Evolutionary conservation across 2,329 filamentous ascomycete species (phyloP).

Genomic region (Talaromyces sp.): DNA sequence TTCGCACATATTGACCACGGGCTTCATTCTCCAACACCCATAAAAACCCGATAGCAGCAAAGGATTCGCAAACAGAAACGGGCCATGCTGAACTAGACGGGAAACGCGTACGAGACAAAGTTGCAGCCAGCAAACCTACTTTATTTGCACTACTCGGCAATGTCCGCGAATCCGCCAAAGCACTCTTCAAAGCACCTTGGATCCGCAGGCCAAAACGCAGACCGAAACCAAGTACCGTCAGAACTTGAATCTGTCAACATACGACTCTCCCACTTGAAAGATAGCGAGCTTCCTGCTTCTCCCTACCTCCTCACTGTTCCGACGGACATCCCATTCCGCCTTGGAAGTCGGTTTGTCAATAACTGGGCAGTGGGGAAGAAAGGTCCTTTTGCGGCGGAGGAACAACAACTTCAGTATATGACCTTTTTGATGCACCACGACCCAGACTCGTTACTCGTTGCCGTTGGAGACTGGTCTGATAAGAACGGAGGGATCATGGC

Average conservation of each 20-base stretch:
- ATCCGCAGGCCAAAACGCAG: conserved; percentile 18
- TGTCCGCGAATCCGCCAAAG: conserved; percentile 33
- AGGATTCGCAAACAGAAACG: background rate
- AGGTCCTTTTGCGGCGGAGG: conserved; percentile 50
- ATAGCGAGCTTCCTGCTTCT: conserved; percentile 38
- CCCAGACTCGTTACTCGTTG: conserved; percentile 47
- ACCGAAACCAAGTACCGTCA: conserved; percentile 15
- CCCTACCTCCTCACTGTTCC: conserved; percentile 45
- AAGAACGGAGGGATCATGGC: conserved; percentile 42
- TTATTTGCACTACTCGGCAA: conserved; percentile 22
- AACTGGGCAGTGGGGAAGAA: conserved; percentile 45
- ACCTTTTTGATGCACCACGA: conserved; percentile 57
- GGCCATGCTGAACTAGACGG: background rate
- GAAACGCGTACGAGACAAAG: background rate
- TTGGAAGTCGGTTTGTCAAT: conserved; percentile 37
- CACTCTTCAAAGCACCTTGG: conserved; percentile 21
- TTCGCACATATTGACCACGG: background rate
- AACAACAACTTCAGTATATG: conserved; percentile 58
- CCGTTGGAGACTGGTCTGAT: conserved; percentile 52
- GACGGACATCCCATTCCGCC: conserved; percentile 41
- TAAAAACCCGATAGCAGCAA: background rate
- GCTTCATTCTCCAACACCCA: background rate
- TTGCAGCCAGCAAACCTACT: conserved; percentile 4
- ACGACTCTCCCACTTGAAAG: conserved; percentile 35
- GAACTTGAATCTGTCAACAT: conserved; percentile 28